Conservation (phyloP, 2,329 filamentous ascomycete genomes). For the Sporothrix sp. region DNA sequence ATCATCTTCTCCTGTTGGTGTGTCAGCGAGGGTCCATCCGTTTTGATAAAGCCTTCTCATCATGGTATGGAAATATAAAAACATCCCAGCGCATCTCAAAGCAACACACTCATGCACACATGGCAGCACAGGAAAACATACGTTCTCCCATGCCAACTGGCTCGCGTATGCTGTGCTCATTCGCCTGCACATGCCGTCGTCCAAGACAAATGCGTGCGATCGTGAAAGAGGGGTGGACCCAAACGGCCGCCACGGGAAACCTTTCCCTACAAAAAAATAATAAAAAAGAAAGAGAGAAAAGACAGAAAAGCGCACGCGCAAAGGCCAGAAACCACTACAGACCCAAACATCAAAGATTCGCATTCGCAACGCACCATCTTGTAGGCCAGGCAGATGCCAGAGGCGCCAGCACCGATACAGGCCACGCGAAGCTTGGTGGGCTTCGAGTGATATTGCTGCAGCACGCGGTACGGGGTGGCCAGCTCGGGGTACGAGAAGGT, state of each 20-base stretch:
- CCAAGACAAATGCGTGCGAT: too few relatives aligned
- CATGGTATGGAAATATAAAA: neutral
- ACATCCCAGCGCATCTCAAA: too few relatives aligned
- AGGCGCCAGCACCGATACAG: slow-evolving; percentile 37
- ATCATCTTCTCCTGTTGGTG: slow-evolving; percentile 21
- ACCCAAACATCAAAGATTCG: neutral
- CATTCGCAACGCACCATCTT: slow-evolving; percentile 29
- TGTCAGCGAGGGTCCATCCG: neutral
- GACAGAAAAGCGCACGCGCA: neutral
- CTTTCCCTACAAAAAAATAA: slow-evolving; percentile 1
- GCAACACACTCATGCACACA: too few relatives aligned
- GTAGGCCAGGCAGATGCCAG: slow-evolving; percentile 37
- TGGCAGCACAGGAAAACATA: too few relatives aligned
- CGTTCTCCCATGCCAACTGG: too few relatives aligned
- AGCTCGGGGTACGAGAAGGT: slow-evolving; percentile 22
- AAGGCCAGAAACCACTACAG: neutral
- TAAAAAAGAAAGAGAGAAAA: neutral
- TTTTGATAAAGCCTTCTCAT: neutral
- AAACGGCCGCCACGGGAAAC: neutral
- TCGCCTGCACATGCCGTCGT: too few relatives aligned
- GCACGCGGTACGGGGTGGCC: slow-evolving; percentile 22
- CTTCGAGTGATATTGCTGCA: slow-evolving; percentile 28
- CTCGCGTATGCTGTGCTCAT: too few relatives aligned
- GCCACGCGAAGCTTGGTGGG: slow-evolving; percentile 26
- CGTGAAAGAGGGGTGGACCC: neutral